These are phyloP conservation scores for Epipyxis sp. DNA, from an alignment of 108 stramenopile genomes.

Conservation along the genomic window DNA sequence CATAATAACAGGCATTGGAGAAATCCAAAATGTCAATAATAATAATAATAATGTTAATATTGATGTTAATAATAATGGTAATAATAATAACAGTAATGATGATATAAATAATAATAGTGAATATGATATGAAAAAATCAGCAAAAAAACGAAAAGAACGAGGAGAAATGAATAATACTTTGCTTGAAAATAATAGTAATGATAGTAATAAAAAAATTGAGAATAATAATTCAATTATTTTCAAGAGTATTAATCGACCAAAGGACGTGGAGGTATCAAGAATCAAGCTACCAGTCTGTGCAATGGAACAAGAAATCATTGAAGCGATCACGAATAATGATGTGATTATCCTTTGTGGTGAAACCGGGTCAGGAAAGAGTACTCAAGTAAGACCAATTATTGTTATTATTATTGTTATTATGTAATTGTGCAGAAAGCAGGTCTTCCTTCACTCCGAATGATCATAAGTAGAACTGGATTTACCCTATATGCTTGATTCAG, in stretches of 20 bases:
- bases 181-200: not conserved
- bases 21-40: not conserved
- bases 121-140: not conserved
- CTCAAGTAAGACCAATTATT: too few species aligned
- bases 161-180: not conserved
- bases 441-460: too few species aligned
- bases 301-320: constrained; percentile 97
- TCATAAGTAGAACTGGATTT: too few species aligned
- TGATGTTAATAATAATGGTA: not conserved
- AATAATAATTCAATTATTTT: not conserved
- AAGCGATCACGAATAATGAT: constrained; percentile 79
- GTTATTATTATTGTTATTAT: too few species aligned
- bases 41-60: not conserved
- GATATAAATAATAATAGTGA: not conserved
- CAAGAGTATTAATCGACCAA: not conserved
- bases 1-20: too few species aligned
- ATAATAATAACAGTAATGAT: not conserved
- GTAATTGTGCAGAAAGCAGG: too few species aligned
- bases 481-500: too few species aligned
- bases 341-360: constrained; percentile 87
- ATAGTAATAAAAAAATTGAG: not conserved
- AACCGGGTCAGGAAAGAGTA: constrained; percentile 70
- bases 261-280: constrained; percentile 59
- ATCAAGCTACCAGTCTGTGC: constrained; percentile 85
- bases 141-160: not conserved